Base-by-base conservation (phyloP, 805 yeast species). In the Pichia kluyveri region DNA sequence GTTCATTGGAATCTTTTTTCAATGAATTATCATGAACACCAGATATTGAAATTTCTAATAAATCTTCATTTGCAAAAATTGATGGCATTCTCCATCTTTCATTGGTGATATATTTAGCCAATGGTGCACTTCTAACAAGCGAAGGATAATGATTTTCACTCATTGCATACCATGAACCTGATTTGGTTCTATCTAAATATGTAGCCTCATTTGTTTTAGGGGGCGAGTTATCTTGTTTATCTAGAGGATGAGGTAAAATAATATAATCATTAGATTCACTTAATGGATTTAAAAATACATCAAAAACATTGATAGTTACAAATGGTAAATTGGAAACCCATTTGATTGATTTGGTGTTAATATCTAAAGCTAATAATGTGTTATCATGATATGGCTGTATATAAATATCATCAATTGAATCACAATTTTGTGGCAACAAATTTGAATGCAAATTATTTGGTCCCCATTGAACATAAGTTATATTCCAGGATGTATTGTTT, bases 391-490 rank as follows among this genome's bases (percentile, higher is more conserved):
- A 80, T 1, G 97, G 95, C 7, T 91, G 82, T 52, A 91, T 79
- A 54, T 84, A 85, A 3, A 88, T 67, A 36, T 82, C 80, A 63
- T 90, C 98, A 17, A 73, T 61, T 4, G 95, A 80, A 23, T 72
- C 69, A 43, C 68, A 67, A 51, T 77, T 75, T 54, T 79, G 80
- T 37, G 58, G 56, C 3, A 69, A 70, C 40, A 79, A 62, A 49
- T 69, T 73, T 14, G 61, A 69, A 62, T 91, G 96, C 45, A 89
- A 69, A 54, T 86, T 81, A 62, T 91, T 91, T 41, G 96, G 95
- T 10, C 93, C 95, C 96, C 97, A 93, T 37, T 83, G 75, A 1
- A 95, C 74, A 60, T 84, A 89, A 0, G 90, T 81, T 17, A 93
- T 86, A 58, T 88, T 86, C 93, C 96, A 90, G 2, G 82, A 76